Conservation (phyloP, 805 yeast species). For the Candida lessepsii region DNA sequence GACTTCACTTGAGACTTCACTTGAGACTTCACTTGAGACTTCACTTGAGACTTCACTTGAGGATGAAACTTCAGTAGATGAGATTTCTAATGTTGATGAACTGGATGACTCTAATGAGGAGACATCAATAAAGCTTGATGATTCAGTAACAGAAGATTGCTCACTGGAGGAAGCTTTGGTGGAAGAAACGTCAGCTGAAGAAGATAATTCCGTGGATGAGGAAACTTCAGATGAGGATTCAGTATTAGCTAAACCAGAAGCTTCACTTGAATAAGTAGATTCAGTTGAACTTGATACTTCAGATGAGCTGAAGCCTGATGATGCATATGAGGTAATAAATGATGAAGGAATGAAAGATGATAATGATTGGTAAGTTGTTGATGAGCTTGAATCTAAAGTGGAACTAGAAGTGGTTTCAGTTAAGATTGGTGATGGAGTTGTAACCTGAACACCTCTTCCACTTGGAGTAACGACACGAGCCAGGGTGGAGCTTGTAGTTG, state of each 20-base stretch:
- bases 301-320: conserved; percentile 1
- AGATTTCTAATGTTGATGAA: conserved; percentile 3
- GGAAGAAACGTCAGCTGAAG: conserved; percentile 2
- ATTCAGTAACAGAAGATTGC: not conserved
- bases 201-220: conserved; percentile 4
- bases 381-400: too few relatives aligned
- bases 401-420: too few relatives aligned
- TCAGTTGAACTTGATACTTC: not conserved
- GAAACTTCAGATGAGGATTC: conserved; percentile 3
- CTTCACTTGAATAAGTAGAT: too few relatives aligned
- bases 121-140: not conserved
- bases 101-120: not conserved
- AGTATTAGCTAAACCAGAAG: too few relatives aligned
- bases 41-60: conserved; percentile 4
- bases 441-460: too few relatives aligned
- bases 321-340: conserved; percentile 7
- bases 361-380: not conserved
- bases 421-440: too few relatives aligned
- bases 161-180: not conserved
- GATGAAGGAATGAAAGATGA: not conserved
- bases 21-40: too few relatives aligned
- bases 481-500: too few relatives aligned
- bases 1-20: too few relatives aligned
- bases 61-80: not conserved
- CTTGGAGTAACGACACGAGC: too few relatives aligned